A percentile compares a stretch with the other conserved stretches of the same genome.
Evolutionary conservation across 257 asterid species (phyloP).

Genomic region (Solanum bulbocastanum): DNA sequence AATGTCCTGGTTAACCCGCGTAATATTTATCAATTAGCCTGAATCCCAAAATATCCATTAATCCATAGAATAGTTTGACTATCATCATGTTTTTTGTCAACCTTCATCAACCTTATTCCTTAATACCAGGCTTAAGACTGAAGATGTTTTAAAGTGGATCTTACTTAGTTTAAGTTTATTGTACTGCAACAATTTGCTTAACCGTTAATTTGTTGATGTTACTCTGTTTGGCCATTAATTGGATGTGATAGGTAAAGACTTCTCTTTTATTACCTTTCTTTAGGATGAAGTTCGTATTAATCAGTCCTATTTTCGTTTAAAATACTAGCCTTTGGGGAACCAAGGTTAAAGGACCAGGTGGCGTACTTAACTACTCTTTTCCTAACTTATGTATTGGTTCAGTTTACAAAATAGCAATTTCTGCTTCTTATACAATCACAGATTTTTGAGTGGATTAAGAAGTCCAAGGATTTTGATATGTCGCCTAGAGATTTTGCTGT

Average conservation of each 20-base stretch:
- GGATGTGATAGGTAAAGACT: background rate
- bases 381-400: background rate
- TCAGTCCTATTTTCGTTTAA: background rate
- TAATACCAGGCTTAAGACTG: background rate
- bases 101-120: background rate
- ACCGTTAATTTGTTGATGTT: background rate
- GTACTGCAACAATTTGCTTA: background rate
- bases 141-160: background rate
- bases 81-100: background rate
- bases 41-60: background rate
- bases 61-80: background rate
- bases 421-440: background rate
- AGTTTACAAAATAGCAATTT: background rate
- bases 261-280: background rate
- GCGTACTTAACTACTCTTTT: background rate
- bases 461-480: background rate
- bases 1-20: background rate
- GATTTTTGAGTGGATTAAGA: constrained; percentile 18
- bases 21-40: background rate
- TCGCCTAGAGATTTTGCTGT: constrained; percentile 18
- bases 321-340: background rate
- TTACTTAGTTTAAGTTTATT: background rate
- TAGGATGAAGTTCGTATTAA: background rate
- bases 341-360: background rate
- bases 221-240: background rate